These are phyloP conservation scores for Cichorium intybus DNA, from an alignment of 140 eudicot species.

Conservation along the genomic window DNA sequence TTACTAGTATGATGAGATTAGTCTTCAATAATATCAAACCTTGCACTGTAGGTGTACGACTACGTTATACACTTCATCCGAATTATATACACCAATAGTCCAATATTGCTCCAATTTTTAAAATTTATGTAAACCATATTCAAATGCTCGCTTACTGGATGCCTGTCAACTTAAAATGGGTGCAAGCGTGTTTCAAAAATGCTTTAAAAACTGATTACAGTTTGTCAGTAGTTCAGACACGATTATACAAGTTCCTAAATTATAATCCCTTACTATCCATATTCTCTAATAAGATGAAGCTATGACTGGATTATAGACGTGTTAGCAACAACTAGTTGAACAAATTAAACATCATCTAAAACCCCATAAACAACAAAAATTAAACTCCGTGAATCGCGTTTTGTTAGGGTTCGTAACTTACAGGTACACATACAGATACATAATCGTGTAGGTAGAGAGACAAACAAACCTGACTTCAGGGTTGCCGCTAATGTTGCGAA, in stretches of 20 bases:
- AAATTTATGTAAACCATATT: too few relatives aligned
- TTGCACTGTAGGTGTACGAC: background rate
- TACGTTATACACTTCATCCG: too few relatives aligned
- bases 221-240: background rate
- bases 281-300: background rate
- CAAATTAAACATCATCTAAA: background rate
- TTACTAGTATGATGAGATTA: background rate
- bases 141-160: too few relatives aligned
- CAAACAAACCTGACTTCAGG: slow-evolving; percentile 88
- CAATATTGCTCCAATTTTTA: too few relatives aligned
- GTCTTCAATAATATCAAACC: background rate
- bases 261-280: background rate
- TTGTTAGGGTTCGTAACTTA: background rate
- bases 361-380: background rate
- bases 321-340: background rate
- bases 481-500: slow-evolving; percentile 75
- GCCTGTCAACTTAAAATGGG: background rate
- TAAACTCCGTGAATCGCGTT: background rate
- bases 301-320: background rate
- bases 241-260: background rate
- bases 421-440: background rate
- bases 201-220: background rate
- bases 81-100: too few relatives aligned
- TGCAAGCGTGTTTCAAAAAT: background rate
- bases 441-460: background rate